These are phyloP conservation scores for Camelina hispida DNA, from an alignment of 345 rosid species.

Conservation along the genomic window DNA sequence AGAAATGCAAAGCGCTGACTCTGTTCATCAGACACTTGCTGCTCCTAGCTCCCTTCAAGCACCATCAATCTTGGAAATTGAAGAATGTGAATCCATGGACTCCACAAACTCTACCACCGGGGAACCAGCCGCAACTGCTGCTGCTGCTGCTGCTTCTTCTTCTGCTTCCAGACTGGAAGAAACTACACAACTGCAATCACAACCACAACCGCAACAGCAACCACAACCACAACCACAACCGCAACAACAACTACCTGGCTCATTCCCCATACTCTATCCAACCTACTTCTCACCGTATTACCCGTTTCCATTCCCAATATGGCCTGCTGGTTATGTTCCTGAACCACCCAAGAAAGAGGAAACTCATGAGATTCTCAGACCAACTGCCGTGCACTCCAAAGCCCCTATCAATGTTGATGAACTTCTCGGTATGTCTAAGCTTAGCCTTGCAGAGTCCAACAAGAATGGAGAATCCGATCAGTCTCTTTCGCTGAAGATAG, in stretches of 20 bases:
- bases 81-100: slow-evolving; percentile 96
- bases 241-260: slow-evolving; percentile 51
- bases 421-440: slow-evolving; percentile 91
- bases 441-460: slow-evolving; percentile 75
- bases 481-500: slow-evolving; percentile 75
- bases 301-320: slow-evolving; percentile 72
- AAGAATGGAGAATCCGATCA: slow-evolving; percentile 53
- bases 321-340: slow-evolving; percentile 65
- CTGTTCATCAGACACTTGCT: slow-evolving; percentile 47
- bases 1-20: slow-evolving; percentile 40
- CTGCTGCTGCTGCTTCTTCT: slow-evolving; percentile 39
- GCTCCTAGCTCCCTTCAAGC: slow-evolving; percentile 57
- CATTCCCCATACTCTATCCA: slow-evolving; percentile 72
- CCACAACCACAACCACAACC: slow-evolving; percentile 49
- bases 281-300: slow-evolving; percentile 74
- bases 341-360: slow-evolving; percentile 56
- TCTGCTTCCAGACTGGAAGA: slow-evolving; percentile 33
- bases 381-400: slow-evolving; percentile 81
- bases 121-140: slow-evolving; percentile 49
- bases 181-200: slow-evolving; percentile 21
- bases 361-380: slow-evolving; percentile 79
- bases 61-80: slow-evolving; percentile 56
- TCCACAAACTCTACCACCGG: slow-evolving; percentile 80
- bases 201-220: slow-evolving; percentile 50
- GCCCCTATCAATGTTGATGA: slow-evolving; percentile 88